phyloP scores from a whole-genome alignment of 1,139 yeast species.

The Kodamaea fungicola region DNA sequence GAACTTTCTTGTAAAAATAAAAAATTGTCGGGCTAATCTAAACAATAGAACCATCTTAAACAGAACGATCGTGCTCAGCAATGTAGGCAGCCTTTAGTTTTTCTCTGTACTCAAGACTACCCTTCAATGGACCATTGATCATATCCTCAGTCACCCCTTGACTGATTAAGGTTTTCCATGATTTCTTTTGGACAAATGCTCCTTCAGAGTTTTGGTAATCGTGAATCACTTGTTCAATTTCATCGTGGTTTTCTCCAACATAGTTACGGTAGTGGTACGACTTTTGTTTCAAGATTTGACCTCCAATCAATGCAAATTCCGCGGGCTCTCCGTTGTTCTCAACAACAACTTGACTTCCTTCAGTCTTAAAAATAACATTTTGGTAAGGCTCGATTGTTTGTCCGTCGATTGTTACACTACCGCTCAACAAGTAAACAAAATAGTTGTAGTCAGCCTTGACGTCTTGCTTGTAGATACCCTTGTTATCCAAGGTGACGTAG shows the following conservation, averaged over 20 bases:
- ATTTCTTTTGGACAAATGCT: constrained; percentile 69
- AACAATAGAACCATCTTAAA: too few relatives aligned
- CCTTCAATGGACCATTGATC: constrained; percentile 38
- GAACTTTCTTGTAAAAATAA: too few relatives aligned
- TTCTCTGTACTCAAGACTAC: constrained; percentile 32
- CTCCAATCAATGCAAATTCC: constrained; percentile 70
- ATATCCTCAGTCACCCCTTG: constrained; percentile 51
- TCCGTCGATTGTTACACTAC: constrained; percentile 46
- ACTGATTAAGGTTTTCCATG: constrained; percentile 69
- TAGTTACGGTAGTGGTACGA: constrained; percentile 90
- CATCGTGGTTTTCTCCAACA: constrained; percentile 63
- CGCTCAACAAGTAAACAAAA: constrained; percentile 68
- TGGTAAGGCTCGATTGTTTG: constrained; percentile 44
- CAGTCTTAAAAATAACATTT: constrained; percentile 60
- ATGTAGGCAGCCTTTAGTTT: constrained; percentile 24
- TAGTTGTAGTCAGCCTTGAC: constrained; percentile 65
- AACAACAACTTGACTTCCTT: constrained; percentile 58
- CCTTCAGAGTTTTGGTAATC: constrained; percentile 67
- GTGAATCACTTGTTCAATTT: constrained; percentile 31
- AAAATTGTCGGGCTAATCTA: too few relatives aligned
- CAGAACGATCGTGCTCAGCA: too few relatives aligned
- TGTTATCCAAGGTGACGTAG: constrained; percentile 63
- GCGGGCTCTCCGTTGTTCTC: constrained; percentile 29
- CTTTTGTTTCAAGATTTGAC: constrained; percentile 70
- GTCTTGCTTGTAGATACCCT: constrained; percentile 62